These are phyloP conservation scores for Colletotrichum navitas DNA, from an alignment of 2,329 filamentous ascomycete genomes.

Conservation along the genomic window DNA sequence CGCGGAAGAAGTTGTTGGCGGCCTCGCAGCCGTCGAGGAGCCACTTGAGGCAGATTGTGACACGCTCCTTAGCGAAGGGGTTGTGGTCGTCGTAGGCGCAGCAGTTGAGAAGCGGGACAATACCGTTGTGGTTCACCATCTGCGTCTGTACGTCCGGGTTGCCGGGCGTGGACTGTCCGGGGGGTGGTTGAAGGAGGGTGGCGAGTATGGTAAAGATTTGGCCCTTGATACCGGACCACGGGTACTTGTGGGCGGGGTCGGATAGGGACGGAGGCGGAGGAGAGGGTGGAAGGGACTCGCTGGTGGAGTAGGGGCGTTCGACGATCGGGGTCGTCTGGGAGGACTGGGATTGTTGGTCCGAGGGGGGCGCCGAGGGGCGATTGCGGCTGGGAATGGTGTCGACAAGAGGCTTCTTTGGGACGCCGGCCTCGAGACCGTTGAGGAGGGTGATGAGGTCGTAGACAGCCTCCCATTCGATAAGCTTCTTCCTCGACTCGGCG, in stretches of 20 bases:
- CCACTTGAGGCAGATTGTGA: constrained; percentile 90
- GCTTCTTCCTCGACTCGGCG: constrained; percentile 82
- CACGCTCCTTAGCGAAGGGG: constrained; percentile 92
- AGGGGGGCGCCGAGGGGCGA: constrained; percentile 44
- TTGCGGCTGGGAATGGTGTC: constrained; percentile 48
- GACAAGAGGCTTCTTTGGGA: constrained; percentile 83
- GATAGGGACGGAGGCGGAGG: constrained; percentile 67
- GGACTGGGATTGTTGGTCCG: constrained; percentile 45
- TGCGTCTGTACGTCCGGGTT: constrained; percentile 87
- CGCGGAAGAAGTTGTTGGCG: constrained; percentile 78
- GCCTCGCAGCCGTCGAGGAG: constrained; percentile 80
- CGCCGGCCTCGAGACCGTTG: constrained; percentile 87
- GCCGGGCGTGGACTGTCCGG: constrained; percentile 69
- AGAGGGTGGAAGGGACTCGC: constrained; percentile 51
- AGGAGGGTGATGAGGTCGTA: constrained; percentile 91
- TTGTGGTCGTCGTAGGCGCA: constrained; percentile 94
- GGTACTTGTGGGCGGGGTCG: constrained; percentile 72
- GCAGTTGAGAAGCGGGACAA: constrained; percentile 89
- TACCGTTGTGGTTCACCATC: constrained; percentile 85
- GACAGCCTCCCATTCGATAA: constrained; percentile 92
- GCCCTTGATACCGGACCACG: constrained; percentile 85
- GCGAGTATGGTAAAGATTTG: constrained; percentile 92
- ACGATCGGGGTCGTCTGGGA: constrained; percentile 57
- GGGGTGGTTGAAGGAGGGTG: constrained; percentile 87
- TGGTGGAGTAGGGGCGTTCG: constrained; percentile 72